A percentile compares a stretch with the other conserved stretches of the same genome.
Evolutionary conservation across 2,329 filamentous ascomycete species (phyloP).

Genomic region (Orbilia quercus): DNA sequence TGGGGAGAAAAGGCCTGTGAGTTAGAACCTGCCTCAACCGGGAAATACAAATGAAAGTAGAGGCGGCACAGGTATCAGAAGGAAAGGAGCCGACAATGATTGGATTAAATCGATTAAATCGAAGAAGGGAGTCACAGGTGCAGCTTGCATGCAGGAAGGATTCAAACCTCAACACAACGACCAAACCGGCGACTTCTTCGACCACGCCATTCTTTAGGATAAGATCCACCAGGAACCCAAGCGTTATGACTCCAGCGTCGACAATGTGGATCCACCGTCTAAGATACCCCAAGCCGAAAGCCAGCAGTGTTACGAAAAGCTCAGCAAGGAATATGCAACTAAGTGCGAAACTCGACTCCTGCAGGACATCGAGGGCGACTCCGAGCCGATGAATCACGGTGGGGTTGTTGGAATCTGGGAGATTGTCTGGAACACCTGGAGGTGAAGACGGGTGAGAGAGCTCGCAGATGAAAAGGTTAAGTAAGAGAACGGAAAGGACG

Average conservation of each 20-base stretch:
- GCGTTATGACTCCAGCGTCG: conserved; percentile 39
- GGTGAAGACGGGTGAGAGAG: conserved; percentile 25
- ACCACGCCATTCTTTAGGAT: conserved; percentile 45
- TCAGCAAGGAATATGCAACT: conserved; percentile 49
- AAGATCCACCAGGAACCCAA: conserved; percentile 44
- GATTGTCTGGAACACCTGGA: conserved; percentile 22
- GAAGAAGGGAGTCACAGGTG: conserved; percentile 33
- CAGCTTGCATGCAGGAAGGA: conserved; percentile 38
- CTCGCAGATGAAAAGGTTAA: conserved; percentile 47
- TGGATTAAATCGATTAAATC: conserved; percentile 13
- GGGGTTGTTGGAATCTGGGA: conserved; percentile 21
- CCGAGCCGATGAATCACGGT: conserved; percentile 25
- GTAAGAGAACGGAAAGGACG: conserved; percentile 32
- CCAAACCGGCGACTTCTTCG: conserved; percentile 38
- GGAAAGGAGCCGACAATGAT: conserved; percentile 6
- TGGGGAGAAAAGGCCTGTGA: conserved; percentile 8
- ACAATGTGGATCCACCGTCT: conserved; percentile 48
- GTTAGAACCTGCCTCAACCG: conserved; percentile 13
- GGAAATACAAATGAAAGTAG: not conserved
- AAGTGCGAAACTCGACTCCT: conserved; percentile 39
- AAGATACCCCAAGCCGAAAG: conserved; percentile 38
- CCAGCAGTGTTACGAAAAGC: conserved; percentile 36
- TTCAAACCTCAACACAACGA: conserved; percentile 48
- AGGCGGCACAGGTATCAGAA: conserved; percentile 6
- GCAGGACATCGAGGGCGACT: conserved; percentile 28